Evolutionary conservation across 257 asterid genomes (phyloP).

Genomic region (Solanum stenotomum): DNA sequence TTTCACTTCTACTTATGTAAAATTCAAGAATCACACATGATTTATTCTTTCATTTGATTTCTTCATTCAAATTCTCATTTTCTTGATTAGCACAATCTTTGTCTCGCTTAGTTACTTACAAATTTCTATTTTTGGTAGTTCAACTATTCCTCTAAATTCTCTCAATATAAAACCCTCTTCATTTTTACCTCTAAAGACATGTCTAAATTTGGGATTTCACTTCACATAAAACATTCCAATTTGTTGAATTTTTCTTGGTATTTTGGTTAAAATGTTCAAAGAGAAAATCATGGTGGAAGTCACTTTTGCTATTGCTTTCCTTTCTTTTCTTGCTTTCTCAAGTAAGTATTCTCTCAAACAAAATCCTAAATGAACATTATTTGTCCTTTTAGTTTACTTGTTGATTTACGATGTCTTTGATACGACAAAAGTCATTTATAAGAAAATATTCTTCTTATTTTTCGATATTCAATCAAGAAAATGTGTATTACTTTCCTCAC

Average conservation of each 20-base stretch:
- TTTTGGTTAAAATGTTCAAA: slow-evolving; percentile 7
- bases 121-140: background rate
- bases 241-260: background rate
- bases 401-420: background rate
- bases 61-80: background rate
- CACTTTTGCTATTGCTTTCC: slow-evolving; percentile 14
- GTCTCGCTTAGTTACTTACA: background rate
- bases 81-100: background rate
- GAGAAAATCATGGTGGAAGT: background rate
- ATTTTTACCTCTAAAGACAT: background rate
- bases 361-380: background rate
- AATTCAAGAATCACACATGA: background rate
- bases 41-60: background rate
- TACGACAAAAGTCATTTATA: background rate
- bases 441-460: background rate
- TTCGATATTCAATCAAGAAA: background rate
- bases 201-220: background rate
- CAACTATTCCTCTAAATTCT: background rate
- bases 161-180: background rate
- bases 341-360: slow-evolving; percentile 18
- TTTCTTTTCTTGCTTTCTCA: slow-evolving; percentile 27
- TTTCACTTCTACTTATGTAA: background rate
- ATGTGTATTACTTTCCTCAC: background rate
- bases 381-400: background rate
- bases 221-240: background rate